Evolutionary conservation across 129 eudicot species (phyloP).

Genomic region (Solidago caesia): DNA sequence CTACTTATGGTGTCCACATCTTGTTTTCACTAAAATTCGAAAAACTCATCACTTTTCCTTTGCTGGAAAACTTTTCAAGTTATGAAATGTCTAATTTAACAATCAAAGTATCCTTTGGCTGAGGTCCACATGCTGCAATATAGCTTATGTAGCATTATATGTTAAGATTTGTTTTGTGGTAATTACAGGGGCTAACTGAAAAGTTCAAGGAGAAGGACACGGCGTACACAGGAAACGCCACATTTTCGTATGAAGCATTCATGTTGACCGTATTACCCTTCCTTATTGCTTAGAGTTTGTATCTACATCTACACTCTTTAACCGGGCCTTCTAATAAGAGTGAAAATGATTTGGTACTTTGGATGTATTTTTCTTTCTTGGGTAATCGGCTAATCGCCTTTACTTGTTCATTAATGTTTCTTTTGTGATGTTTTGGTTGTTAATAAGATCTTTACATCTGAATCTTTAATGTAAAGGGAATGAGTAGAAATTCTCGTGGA

Average conservation of each 20-base stretch:
- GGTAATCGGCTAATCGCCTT: background rate
- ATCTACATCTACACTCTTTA: background rate
- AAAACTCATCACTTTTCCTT: background rate
- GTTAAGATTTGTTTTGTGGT: background rate
- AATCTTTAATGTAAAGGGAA: background rate
- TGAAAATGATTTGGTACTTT: background rate
- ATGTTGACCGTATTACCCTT: slow-evolving; percentile 85
- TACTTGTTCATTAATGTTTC: background rate
- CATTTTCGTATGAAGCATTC: slow-evolving; percentile 73
- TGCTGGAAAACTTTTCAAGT: background rate
- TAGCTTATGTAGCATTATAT: background rate
- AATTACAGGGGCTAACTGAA: slow-evolving; percentile 83
- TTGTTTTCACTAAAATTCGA: background rate
- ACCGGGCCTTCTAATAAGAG: background rate
- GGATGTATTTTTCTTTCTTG: background rate
- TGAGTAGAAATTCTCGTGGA: background rate
- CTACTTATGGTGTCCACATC: background rate
- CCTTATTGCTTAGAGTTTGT: slow-evolving; percentile 61
- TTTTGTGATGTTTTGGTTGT: background rate
- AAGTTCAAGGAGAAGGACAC: slow-evolving; percentile 92
- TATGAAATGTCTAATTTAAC: background rate
- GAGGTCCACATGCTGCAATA: background rate
- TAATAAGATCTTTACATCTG: background rate
- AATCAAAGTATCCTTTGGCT: background rate
- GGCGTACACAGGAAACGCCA: slow-evolving; percentile 61